These are phyloP conservation scores for Orbilia oligospora DNA, from an alignment of 2,329 filamentous ascomycete genomes.

Conservation along the genomic window DNA sequence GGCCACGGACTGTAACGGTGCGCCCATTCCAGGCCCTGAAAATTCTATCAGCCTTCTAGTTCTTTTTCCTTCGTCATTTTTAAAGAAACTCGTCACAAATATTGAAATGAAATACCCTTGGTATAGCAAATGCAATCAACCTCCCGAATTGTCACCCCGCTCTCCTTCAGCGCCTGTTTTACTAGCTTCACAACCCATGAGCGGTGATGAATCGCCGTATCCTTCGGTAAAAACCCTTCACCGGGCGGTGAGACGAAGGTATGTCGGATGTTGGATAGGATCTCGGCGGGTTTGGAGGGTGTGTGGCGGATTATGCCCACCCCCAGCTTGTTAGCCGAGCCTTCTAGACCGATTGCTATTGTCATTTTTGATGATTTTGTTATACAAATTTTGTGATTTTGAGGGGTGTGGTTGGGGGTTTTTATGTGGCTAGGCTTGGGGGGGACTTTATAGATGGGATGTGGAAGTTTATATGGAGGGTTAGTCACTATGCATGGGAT, in stretches of 20 bases:
- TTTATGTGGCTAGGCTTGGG: slow-evolving; percentile 8
- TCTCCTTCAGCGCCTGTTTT: slow-evolving; percentile 81
- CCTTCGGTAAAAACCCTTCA: slow-evolving; percentile 94
- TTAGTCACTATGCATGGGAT: slow-evolving; percentile 12
- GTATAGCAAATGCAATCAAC: slow-evolving; percentile 97
- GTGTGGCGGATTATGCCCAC: slow-evolving; percentile 91
- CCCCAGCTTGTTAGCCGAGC: slow-evolving; percentile 97
- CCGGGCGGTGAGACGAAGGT: slow-evolving; percentile 94
- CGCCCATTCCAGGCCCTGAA: slow-evolving; percentile 88
- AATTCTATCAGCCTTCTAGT: slow-evolving; percentile 13
- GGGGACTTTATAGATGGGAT: slow-evolving; percentile 19
- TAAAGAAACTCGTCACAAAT: not conserved
- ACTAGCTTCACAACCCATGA: slow-evolving; percentile 86
- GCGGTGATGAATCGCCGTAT: slow-evolving; percentile 93
- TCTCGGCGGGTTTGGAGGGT: slow-evolving; percentile 70
- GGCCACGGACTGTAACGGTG: slow-evolving; percentile 87
- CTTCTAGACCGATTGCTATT: slow-evolving; percentile 84
- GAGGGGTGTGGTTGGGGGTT: not conserved
- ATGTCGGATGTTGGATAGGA: slow-evolving; percentile 94
- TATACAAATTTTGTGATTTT: slow-evolving; percentile 4
- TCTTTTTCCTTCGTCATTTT: not conserved
- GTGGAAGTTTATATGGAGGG: slow-evolving; percentile 23
- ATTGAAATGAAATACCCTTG: slow-evolving; percentile 70
- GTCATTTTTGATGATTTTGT: slow-evolving; percentile 66
- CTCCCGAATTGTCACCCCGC: slow-evolving; percentile 74